Base-by-base conservation (phyloP, 163 green algal genomes). In the Volvox carteri region DNA sequence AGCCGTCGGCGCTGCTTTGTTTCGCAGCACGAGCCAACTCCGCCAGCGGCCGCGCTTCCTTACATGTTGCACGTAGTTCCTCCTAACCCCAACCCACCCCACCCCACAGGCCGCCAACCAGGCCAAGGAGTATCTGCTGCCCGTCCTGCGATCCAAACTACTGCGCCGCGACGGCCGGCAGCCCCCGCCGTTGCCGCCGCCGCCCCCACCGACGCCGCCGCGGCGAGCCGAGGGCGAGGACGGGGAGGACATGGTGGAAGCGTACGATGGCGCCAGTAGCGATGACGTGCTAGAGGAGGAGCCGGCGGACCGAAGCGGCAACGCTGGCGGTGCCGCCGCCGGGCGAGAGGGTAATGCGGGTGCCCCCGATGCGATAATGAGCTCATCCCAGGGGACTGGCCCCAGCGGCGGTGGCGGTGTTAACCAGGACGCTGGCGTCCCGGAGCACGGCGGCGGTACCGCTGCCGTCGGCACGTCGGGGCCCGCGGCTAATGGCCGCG, bases 121-220 rank as follows among this genome's bases (percentile, higher is more conserved):
- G 39, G 95, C 94, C 0, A 84, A 77, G 56, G 70, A 92, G 23
- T 65, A 94, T 35, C 60, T 98, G 78, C 95, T 95, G 1, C 76
- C 90, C 5, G 73, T 95, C 74, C 86, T 97, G 52, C 86, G 83
- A 1, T 1, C 25, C 35, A 62, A 81, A 35, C 78, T 91, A 46
- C 52, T 89, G 72, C 18, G 30, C 23, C 54, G 84, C 1, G 84
- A 84, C 54, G 84, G 84, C n/a, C 41, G 83, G 30, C 42, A 70
- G 44, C 14, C 67, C 6, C 68, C 83, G 25, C 67, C 48, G 23
- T 50, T 88, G 50, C 50, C 84, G 84, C 76, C 87, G n/a, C 90
- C 84, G 52, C 37, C 86, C 48, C 79, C 89, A 72, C 80, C 62
- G 62, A 76, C 68, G 44, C 58, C 16, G 25, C 52, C 30, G 28